Percentiles rank a stretch among this genome's conserved stretches.
Conservation (phyloP, 139 green algal genomes). For the Asterochloris sp. region DNA sequence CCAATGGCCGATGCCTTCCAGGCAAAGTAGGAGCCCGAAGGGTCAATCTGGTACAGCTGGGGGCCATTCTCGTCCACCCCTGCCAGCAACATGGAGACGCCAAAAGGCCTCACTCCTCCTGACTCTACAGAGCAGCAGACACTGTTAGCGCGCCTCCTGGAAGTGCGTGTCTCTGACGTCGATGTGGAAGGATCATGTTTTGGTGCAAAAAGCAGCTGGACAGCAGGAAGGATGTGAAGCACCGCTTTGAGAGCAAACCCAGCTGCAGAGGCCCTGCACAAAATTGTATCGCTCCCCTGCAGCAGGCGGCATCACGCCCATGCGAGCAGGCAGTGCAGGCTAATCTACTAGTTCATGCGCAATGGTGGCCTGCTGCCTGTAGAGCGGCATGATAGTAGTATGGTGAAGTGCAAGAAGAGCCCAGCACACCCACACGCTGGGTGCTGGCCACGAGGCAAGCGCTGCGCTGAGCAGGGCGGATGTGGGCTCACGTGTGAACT, state of each 20-base stretch:
- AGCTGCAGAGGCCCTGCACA: background rate
- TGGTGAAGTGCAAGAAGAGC: too few species aligned
- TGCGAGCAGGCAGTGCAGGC: too few species aligned
- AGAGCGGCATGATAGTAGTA: too few species aligned
- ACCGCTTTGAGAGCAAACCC: background rate
- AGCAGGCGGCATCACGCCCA: too few species aligned
- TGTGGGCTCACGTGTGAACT: constrained; percentile 91
- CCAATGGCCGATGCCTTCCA: constrained; percentile 98
- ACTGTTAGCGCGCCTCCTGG: too few species aligned
- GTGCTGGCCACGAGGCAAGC: too few species aligned
- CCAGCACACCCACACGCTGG: too few species aligned
- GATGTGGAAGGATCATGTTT: too few species aligned
- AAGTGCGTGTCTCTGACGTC: too few species aligned
- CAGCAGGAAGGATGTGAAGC: background rate
- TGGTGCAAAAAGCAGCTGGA: background rate
- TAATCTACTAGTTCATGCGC: too few species aligned
- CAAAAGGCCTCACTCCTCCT: constrained; percentile 96
- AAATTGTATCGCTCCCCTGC: too few species aligned
- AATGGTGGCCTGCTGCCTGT: too few species aligned
- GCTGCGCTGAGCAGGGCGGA: background rate
- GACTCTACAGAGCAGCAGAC: constrained; percentile 56
- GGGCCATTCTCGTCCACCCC: constrained; percentile 93
- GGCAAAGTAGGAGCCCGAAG: constrained; percentile 96
- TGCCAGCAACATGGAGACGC: constrained; percentile 95
- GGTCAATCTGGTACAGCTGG: constrained; percentile 98